phyloP scores from a whole-genome alignment of 129 eudicot genomes.

The Pseudognaphalium luteoalbum region DNA sequence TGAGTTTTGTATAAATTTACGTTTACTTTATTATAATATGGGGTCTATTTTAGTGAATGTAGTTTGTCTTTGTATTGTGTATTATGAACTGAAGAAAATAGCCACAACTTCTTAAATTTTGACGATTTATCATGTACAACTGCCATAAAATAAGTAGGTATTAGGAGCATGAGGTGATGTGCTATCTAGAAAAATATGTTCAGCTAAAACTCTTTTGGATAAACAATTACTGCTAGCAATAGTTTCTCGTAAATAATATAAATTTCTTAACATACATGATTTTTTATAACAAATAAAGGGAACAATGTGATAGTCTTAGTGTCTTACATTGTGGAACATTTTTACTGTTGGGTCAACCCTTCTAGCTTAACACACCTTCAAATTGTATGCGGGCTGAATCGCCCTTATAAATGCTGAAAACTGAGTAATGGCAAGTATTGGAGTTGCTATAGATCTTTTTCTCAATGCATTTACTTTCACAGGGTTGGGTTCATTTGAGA shows the following conservation, averaged over 20 bases:
- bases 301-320: not conserved
- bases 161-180: slow-evolving; percentile 8
- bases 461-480: not conserved
- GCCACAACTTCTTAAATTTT: not conserved
- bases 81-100: slow-evolving; percentile 9
- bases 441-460: not conserved
- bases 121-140: not conserved
- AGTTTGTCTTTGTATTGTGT: no score
- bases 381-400: not conserved
- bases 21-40: not conserved
- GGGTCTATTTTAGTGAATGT: not conserved
- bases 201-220: not conserved
- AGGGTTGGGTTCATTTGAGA: not conserved
- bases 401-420: not conserved
- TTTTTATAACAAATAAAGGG: no score
- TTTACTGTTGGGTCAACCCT: not conserved
- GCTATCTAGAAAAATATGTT: no score
- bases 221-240: not conserved
- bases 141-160: not conserved
- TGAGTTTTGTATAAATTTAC: slow-evolving; percentile 32
- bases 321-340: not conserved
- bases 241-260: not conserved
- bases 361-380: not conserved
- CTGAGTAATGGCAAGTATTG: not conserved
- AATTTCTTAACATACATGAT: not conserved